Base-by-base conservation (phyloP, 164 flowering plant genomes). In the Macadamia integrifolia region DNA sequence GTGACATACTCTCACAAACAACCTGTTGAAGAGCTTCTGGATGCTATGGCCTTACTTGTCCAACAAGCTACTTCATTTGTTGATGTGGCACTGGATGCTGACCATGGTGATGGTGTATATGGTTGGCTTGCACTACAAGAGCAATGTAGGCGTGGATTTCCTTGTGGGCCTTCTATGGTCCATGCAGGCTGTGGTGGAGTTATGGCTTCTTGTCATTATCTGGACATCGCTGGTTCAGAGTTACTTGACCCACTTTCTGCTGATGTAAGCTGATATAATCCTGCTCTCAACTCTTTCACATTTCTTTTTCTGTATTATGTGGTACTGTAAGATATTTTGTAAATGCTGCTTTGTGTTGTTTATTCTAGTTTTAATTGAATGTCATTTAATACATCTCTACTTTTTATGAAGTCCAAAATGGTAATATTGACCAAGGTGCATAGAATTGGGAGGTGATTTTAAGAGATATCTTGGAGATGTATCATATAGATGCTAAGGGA, bases 181-280 rank as follows among this genome's bases (percentile, higher is more conserved):
- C 99, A 95, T 89, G 98, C 97, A 50, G 99, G 98, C 58, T 95
- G 99, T 79, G 99, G 99, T n/a, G 99, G 99, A 23, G 69, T 83
- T 74, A 77, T 95, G 72, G 87, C 99, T 74, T 78, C 97, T 68
- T 83, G 91, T 66, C 99, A 95, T 86, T 84, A 91, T 40, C 72
- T 92, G 77, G 99, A 95, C 74, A 85, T 87, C 81, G 92, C 99
- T 75, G 99, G 99, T 35, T 80, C 88, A 61, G 90, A 89, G 84
- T 80, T 95, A 61, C 84, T 79, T 50, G 97, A 95, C 84, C 97
- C 98, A 29, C 92, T 92, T 65, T 82, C 91, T 74, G 85, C 89
- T 69, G 84, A 86, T 76, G 99, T 94, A 82, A 90, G 91, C 56
- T 68, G 65, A 9, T 49, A 3, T 4, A 35, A 6, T 3, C 13